phyloP scores from a whole-genome alignment of 352 stramenopile genomes.

The Globisporangium echinulatum region DNA sequence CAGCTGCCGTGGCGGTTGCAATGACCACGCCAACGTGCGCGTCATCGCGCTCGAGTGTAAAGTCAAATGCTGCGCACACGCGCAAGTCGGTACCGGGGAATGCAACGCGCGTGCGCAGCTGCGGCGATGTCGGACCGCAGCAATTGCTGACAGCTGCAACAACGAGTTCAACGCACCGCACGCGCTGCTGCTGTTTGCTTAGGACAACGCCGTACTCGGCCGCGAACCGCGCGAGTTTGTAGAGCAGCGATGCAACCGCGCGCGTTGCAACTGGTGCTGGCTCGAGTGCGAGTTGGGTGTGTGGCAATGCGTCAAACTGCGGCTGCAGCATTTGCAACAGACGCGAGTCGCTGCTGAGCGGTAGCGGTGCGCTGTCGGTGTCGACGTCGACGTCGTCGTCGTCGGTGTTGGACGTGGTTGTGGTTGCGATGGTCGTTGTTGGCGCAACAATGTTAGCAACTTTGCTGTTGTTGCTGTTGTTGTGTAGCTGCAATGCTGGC shows the following conservation, averaged over 20 bases:
- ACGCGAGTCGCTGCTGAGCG: slow-evolving; percentile 1
- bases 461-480: neutral
- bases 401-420: neutral
- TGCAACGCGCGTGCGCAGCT: neutral
- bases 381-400: neutral
- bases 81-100: neutral
- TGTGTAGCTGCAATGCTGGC: neutral
- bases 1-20: neutral
- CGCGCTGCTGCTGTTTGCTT: neutral
- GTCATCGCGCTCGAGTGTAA: neutral
- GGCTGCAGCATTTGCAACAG: neutral
- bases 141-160: neutral
- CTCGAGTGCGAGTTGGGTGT: neutral
- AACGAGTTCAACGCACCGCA: neutral
- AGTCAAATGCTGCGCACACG: neutral
- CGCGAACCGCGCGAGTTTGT: neutral
- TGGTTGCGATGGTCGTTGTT: neutral
- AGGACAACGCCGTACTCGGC: neutral
- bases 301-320: neutral
- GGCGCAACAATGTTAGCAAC: neutral
- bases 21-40: slow-evolving; percentile 1
- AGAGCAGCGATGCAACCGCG: neutral
- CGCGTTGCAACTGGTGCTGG: neutral
- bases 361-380: neutral
- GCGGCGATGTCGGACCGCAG: too few relatives aligned